These are phyloP conservation scores for Quercus wislizeni DNA, from an alignment of 306 rosid genomes.

Conservation along the genomic window DNA sequence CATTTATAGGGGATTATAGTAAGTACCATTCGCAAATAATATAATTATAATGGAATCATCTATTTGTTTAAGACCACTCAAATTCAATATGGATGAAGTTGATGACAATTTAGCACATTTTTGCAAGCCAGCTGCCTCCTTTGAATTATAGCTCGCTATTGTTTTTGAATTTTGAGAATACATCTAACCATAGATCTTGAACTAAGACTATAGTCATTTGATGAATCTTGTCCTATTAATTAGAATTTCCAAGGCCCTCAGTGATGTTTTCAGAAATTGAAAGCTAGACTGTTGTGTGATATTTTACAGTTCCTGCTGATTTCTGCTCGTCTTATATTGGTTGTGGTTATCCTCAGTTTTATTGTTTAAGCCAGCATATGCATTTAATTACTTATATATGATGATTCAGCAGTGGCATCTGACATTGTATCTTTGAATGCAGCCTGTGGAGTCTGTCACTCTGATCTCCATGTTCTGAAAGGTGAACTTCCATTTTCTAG, in stretches of 20 bases:
- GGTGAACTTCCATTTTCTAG: constrained; percentile 83
- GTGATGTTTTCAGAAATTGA: background rate
- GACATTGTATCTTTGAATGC: constrained; percentile 25
- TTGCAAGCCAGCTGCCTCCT: background rate
- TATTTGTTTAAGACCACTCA: background rate
- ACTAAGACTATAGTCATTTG: background rate
- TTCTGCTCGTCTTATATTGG: background rate
- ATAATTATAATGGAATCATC: background rate
- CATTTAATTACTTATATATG: background rate
- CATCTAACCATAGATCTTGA: background rate
- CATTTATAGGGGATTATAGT: background rate
- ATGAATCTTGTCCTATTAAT: background rate
- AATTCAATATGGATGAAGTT: background rate
- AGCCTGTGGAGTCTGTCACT: constrained; percentile 98
- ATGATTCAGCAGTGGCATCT: background rate
- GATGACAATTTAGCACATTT: background rate
- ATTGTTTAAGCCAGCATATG: background rate
- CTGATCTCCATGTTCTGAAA: constrained; percentile 93
- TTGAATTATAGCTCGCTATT: background rate
- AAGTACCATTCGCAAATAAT: too few species aligned
- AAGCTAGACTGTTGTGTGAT: constrained; percentile 2
- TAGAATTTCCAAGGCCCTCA: background rate
- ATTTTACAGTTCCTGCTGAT: background rate
- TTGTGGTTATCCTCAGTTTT: background rate
- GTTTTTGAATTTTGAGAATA: background rate